Base-by-base conservation (phyloP, 2,329 filamentous ascomycete species). In the Botryotinia globosa region DNA sequence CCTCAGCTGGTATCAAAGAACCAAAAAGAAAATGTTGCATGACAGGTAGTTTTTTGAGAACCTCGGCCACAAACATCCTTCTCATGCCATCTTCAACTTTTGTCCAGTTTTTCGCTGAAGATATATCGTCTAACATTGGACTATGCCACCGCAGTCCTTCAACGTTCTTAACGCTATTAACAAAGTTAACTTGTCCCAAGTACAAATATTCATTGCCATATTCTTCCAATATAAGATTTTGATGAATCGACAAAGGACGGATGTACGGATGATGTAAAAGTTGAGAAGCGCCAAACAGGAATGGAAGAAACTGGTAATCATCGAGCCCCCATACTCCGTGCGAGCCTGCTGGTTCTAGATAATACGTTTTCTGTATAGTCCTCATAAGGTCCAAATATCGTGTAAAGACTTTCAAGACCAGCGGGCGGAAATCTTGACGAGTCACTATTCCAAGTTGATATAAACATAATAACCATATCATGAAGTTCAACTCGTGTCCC, bases 11-110 rank as follows among this genome's bases (percentile, higher is more conserved):
- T 2, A 99, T 86, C 68, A 99, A 82, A 14, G 90, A 91, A 0
- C 96, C 96, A 80, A 99, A 99, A 71, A 99, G 80, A 78, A 99
- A 99, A 82, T 99, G 97, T 83, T 99, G 96, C 94, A 98, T 98
- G 61, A 99, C 95, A 0, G 96, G 96, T 72, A 99, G 82, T 82
- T 99, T 99, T 45, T 92, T 90, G 69, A 99, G 83, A 0, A 99
- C 95, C 82, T 99, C 96, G 58, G 91, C 92, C 69, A 95, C 87
- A 80, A 98, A 98, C 97, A 99, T 99, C 77, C 94, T 92, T 74
- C 93, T 88, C 97, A 99, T 98, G 10, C 96, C 96, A 39, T 87
- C 91, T 81, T 98, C 94, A 67, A 99, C 92, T 85, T 99, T 99
- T 76, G 83, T 84, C 96, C 96, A 99, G 56, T 87, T 92, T 81